Percentiles rank a stretch among this genome's conserved stretches.
Evolutionary conservation across 495 filamentous ascomycete genomes (phyloP).

Genomic region (Achaetomiella virescens): DNA sequence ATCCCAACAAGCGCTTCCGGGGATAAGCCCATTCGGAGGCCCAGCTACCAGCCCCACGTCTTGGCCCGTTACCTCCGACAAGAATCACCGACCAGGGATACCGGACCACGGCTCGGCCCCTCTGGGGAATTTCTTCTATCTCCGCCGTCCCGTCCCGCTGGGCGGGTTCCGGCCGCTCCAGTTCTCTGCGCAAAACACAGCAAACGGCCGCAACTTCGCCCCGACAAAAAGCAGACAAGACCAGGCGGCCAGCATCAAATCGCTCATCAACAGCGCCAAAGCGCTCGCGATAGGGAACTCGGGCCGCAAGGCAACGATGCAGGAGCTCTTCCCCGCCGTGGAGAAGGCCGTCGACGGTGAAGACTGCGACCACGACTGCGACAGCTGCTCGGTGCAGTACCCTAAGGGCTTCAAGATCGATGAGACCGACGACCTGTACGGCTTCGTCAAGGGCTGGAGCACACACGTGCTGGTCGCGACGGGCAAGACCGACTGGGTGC

Average conservation of each 20-base stretch:
- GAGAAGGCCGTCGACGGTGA: conserved; percentile 73
- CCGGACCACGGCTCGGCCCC: neutral
- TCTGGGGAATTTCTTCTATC: neutral
- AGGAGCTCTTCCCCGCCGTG: conserved; percentile 58
- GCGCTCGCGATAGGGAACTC: conserved; percentile 58
- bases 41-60: neutral
- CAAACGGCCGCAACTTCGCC: neutral
- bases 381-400: conserved; percentile 69
- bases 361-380: conserved; percentile 85
- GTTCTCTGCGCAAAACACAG: neutral
- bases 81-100: neutral
- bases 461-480: conserved; percentile 91
- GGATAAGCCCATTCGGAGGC: neutral
- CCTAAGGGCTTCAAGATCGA: conserved; percentile 69
- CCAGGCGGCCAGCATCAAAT: conserved; percentile 25
- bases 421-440: conserved; percentile 72
- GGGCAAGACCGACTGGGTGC: conserved; percentile 90
- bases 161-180: neutral
- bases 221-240: neutral
- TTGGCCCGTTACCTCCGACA: conserved; percentile 7
- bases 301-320: conserved; percentile 55
- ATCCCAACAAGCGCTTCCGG: too few relatives aligned
- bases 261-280: conserved; percentile 38
- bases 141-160: neutral
- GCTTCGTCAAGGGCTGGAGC: conserved; percentile 79